Evolutionary conservation across 768 basidiomycete genomes (phyloP), one percentile per base, ranked within the genome.

Genomic region (Lentinula raphanica): DNA sequence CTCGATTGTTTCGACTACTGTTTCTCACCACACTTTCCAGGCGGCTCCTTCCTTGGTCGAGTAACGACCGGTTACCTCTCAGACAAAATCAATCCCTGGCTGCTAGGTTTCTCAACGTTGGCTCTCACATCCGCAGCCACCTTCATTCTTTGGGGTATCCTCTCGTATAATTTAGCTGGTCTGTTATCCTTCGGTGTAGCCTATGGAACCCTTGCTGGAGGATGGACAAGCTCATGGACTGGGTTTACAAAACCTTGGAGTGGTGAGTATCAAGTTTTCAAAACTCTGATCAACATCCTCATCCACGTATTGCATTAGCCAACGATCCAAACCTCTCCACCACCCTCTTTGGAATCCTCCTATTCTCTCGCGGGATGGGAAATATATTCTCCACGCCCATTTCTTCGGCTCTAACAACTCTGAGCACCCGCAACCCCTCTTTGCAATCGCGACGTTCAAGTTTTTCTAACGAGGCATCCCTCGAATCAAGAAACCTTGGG

Each of bases 191-290:
- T 68, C 49, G 64, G 68, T 39, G 54, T 69, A 13, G 64, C 58
- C n/a, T 72, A 71, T 56, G 71, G 71, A 15, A 59, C 60, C 25
- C 48, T 70, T 12, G 71, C 71, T n/a, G 68, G 69, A 9, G 69
- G 71, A 3, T 72, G 69, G 69, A 62, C 65, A 2, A 69, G 63
- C 44, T 49, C 71, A 15, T 72, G 69, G 69, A 65, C 61, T 15
- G 68, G 65, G 8, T 72, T 71, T 46, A 60, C 69, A 5, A 60
- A 54, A 48, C 58, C 19, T 50, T 54, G 27, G 32, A 68, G 46
- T 64, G 66, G 44, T 49, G 36, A 60, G n/a, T 7, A 40, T 40
- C 9, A n/a, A 9, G 9, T 56, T 42, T 36, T n/a, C n/a, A n/a
- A n/a, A 32, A 29, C 42, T 53, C 19, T 53, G 23, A 19, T 49